These are phyloP conservation scores for Lepidium aucheri DNA, from an alignment of 345 rosid genomes.

Conservation along the genomic window DNA sequence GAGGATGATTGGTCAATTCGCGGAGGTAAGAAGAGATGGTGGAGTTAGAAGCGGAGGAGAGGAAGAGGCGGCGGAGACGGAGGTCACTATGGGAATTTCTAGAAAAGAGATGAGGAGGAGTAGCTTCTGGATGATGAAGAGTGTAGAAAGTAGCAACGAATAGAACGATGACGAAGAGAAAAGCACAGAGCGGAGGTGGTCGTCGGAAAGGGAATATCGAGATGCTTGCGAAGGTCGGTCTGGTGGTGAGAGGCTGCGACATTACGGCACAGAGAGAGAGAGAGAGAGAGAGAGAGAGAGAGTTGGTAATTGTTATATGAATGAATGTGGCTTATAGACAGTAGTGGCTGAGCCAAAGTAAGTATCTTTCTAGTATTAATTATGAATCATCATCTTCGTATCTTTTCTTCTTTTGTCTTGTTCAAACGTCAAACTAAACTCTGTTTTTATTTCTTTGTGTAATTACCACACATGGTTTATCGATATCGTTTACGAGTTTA, in stretches of 20 bases:
- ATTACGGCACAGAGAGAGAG: constrained; percentile 26
- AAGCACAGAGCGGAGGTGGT: constrained; percentile 41
- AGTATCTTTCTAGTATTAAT: neutral
- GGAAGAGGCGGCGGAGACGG: constrained; percentile 45
- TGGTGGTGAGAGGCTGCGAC: constrained; percentile 34
- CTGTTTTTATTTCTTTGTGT: neutral
- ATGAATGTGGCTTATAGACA: neutral
- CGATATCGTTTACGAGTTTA: neutral
- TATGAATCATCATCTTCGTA: neutral
- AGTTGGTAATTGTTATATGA: neutral
- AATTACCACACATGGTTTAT: neutral
- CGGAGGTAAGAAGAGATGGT: constrained; percentile 78
- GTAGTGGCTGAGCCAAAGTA: neutral
- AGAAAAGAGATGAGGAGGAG: neutral
- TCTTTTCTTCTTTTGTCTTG: neutral
- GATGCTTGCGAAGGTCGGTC: constrained; percentile 23
- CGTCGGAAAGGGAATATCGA: constrained; percentile 23
- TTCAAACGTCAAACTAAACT: neutral
- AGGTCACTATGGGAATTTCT: constrained; percentile 27
- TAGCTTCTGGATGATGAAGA: constrained; percentile 30
- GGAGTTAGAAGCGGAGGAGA: constrained; percentile 60
- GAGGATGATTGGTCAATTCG: constrained; percentile 62
- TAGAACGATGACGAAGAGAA: constrained; percentile 42
- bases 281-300: neutral
- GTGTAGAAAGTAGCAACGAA: constrained; percentile 49